Evolutionary conservation across 169 alveolate genomes (phyloP).

Genomic region (Theileria luwenshuni): DNA sequence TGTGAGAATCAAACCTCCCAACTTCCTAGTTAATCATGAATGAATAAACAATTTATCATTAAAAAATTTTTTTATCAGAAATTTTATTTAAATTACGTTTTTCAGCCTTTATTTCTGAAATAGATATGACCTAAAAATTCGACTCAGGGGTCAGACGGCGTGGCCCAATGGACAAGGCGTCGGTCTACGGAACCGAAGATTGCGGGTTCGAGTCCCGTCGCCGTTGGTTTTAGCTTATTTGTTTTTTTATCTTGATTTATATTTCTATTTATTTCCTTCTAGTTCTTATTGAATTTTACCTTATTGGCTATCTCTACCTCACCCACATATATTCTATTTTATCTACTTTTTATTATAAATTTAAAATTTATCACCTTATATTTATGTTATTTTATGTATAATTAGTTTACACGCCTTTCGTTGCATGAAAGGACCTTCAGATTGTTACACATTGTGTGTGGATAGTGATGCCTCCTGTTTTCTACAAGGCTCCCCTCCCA

Average conservation of each 20-base stretch:
- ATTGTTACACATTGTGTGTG: conserved; percentile 7
- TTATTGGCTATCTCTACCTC: not conserved
- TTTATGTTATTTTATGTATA: not conserved
- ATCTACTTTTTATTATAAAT: not conserved
- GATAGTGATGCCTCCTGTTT: conserved; percentile 74
- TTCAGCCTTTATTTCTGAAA: no score
- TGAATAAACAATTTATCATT: no score
- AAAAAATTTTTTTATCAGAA: no score
- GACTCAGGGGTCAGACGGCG: conserved; percentile 83
- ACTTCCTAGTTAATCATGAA: no score
- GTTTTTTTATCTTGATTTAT: not conserved
- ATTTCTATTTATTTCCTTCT: not conserved
- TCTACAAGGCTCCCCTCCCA: conserved; percentile 73
- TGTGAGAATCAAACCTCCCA: no score
- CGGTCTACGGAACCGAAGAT: conserved; percentile 97
- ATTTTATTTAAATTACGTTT: no score
- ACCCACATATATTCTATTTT: not conserved
- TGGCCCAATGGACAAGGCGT: conserved; percentile 98
- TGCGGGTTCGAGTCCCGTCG: conserved; percentile 98
- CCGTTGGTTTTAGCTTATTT: conserved; percentile 66
- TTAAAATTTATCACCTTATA: not conserved
- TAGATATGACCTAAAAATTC: conserved; percentile 9
- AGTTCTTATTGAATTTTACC: no score
- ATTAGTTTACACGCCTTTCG: not conserved
- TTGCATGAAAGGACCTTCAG: conserved; percentile 1